A percentile compares a stretch with the other conserved stretches of the same genome.
phyloP scores from a whole-genome alignment of 192 early-diverging fungal genomes.

The Coemansia umbellata region DNA sequence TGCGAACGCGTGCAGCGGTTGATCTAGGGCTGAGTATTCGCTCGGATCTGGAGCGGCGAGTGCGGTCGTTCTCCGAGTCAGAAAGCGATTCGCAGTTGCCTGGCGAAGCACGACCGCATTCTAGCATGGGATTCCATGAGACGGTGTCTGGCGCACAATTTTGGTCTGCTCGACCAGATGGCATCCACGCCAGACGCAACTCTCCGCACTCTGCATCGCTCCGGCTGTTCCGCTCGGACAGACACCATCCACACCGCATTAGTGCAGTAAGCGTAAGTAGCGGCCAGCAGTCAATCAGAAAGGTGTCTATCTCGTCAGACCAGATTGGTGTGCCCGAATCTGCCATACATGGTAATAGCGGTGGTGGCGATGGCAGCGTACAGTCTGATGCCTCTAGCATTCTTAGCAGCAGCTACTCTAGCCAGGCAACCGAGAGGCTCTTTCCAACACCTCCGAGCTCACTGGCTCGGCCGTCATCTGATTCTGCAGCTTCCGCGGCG shows the following conservation, averaged over 20 bases:
- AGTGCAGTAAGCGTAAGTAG: slow-evolving; percentile 26
- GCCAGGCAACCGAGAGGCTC: slow-evolving; percentile 25
- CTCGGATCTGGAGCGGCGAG: slow-evolving; percentile 42
- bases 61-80: slow-evolving; percentile 48
- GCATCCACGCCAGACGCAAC: slow-evolving; percentile 15
- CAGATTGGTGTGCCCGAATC: not conserved
- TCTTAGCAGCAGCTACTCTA: slow-evolving; percentile 30
- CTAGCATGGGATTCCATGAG: slow-evolving; percentile 47
- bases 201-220: slow-evolving; percentile 39
- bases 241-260: slow-evolving; percentile 18
- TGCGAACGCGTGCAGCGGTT: slow-evolving; percentile 13
- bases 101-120: slow-evolving; percentile 28
- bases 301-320: slow-evolving; percentile 7
- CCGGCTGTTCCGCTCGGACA: slow-evolving; percentile 25
- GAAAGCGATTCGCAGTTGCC: slow-evolving; percentile 13
- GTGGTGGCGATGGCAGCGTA: slow-evolving; percentile 3
- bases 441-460: slow-evolving; percentile 11
- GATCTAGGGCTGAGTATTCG: slow-evolving; percentile 47
- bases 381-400: slow-evolving; percentile 29
- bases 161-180: slow-evolving; percentile 16
- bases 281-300: slow-evolving; percentile 11
- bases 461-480: slow-evolving; percentile 3
- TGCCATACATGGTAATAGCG: slow-evolving; percentile 1
- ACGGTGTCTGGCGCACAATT: slow-evolving; percentile 19
- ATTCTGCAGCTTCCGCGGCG: not conserved